These are phyloP conservation scores for Saturnispora zaruensis DNA, from an alignment of 805 yeast genomes.

Conservation along the genomic window DNA sequence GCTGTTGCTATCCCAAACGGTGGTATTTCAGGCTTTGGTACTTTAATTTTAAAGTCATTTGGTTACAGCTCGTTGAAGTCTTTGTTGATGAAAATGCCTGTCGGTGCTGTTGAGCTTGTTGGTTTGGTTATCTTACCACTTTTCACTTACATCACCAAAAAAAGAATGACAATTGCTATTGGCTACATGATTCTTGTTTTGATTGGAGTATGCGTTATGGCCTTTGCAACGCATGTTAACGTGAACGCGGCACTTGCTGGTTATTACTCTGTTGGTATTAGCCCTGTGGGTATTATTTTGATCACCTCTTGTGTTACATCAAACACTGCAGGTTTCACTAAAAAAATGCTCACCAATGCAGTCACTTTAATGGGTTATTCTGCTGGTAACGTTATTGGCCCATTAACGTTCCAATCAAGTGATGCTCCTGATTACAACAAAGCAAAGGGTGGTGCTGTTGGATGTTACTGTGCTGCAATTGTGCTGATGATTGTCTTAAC, in stretches of 20 bases:
- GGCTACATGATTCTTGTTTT: conserved; percentile 7
- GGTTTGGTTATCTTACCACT: conserved; percentile 15
- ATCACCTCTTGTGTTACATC: conserved; percentile 19
- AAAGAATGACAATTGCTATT: conserved; percentile 10
- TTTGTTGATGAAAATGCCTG: conserved; percentile 24
- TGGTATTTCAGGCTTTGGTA: conserved; percentile 11
- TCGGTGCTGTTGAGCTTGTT: conserved; percentile 31
- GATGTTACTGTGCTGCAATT: conserved; percentile 32
- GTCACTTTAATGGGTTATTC: conserved; percentile 37
- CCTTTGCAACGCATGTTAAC: conserved; percentile 5
- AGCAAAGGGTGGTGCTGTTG: conserved; percentile 39
- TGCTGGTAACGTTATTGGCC: conserved; percentile 42
- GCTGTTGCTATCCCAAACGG: conserved; percentile 18
- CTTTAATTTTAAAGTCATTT: conserved; percentile 8
- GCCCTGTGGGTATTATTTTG: conserved; percentile 20
- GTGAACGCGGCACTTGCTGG: conserved; percentile 9
- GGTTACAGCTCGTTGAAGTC: conserved; percentile 13
- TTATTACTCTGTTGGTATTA: conserved; percentile 5
- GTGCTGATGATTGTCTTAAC: conserved; percentile 32
- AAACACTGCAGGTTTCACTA: conserved; percentile 41
- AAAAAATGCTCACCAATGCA: conserved; percentile 37
- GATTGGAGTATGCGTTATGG: conserved; percentile 7
- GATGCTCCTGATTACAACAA: conserved; percentile 38
- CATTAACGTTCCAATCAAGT: conserved; percentile 41
- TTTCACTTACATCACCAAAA: not conserved